A percentile compares a stretch with the other conserved stretches of the same genome.
These are phyloP conservation scores for Lantana camara DNA, from an alignment of 257 asterid genomes.

Conservation along the genomic window DNA sequence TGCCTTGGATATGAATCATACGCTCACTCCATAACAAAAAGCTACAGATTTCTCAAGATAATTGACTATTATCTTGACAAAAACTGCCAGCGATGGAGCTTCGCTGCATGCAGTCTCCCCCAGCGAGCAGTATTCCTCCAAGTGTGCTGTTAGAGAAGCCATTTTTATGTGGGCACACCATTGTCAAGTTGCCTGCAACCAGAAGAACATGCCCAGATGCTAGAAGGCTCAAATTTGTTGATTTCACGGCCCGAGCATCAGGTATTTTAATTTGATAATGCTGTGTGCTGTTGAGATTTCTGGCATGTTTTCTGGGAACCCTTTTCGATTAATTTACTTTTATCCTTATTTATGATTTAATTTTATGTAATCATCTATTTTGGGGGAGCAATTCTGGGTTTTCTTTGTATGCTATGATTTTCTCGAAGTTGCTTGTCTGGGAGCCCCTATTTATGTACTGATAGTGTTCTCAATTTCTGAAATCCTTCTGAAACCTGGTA, in stretches of 20 bases:
- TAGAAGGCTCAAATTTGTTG: constrained; percentile 38
- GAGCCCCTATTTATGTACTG: too few relatives aligned
- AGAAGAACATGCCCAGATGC: constrained; percentile 36
- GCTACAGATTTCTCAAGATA: constrained; percentile 7
- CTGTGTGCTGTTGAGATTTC: constrained; percentile 2
- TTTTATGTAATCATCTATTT: too few relatives aligned
- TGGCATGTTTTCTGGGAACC: background rate
- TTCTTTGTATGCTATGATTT: background rate
- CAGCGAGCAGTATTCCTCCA: constrained; percentile 51
- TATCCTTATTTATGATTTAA: background rate
- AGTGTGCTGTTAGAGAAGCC: constrained; percentile 47
- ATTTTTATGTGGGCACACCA: constrained; percentile 45
- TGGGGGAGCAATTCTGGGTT: background rate
- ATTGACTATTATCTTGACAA: constrained; percentile 19
- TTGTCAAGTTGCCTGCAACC: constrained; percentile 27
- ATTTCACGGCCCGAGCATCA: constrained; percentile 53
- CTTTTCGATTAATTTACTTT: background rate
- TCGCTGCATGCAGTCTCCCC: constrained; percentile 50
- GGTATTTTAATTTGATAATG: constrained; percentile 43
- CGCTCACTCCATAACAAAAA: constrained; percentile 13
- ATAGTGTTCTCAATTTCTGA: too few relatives aligned
- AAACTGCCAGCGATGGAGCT: constrained; percentile 46
- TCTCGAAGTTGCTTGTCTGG: background rate
- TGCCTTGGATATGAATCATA: constrained; percentile 32
- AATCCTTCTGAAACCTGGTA: too few relatives aligned